These are phyloP conservation scores for Pilobolus umbonatus DNA, from an alignment of 192 early-diverging fungal genomes.

Conservation along the genomic window DNA sequence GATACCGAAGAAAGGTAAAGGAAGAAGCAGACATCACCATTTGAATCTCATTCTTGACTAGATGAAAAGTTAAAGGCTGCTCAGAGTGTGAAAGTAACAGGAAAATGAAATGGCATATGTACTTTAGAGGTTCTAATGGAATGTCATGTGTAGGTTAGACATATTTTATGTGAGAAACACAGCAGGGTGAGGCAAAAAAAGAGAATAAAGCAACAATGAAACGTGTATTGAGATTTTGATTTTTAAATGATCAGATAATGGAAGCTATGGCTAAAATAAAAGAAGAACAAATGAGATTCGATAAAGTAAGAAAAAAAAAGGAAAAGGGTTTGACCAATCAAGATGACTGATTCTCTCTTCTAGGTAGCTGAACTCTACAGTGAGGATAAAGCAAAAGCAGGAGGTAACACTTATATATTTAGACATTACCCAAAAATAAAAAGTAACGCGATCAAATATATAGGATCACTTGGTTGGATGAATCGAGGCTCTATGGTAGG, in stretches of 20 bases:
- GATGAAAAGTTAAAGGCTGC: conserved; percentile 17
- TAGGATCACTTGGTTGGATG: conserved; percentile 70
- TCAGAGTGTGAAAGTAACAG: conserved; percentile 4
- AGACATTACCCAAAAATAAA: neutral
- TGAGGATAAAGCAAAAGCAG: conserved; percentile 80
- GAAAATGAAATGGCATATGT: neutral
- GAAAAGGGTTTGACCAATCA: neutral
- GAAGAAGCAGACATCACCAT: no score
- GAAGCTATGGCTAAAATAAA: conserved; percentile 65
- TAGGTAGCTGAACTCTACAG: conserved; percentile 70
- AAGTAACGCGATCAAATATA: neutral
- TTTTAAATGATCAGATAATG: conserved; percentile 22
- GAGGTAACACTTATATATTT: conserved; percentile 43
- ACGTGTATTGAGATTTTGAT: neutral
- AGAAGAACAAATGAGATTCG: conserved; percentile 51
- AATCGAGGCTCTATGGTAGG: conserved; percentile 69
- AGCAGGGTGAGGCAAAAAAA: conserved; percentile 40
- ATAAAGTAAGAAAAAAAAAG: conserved; percentile 38
- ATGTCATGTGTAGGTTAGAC: conserved; percentile 46
- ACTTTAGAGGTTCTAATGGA: neutral
- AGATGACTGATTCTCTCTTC: conserved; percentile 36
- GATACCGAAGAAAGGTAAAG: no score
- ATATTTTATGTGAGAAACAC: conserved; percentile 86
- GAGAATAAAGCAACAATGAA: neutral
- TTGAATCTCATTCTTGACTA: no score